These are phyloP conservation scores for Sporothrix dimorphospora DNA, from an alignment of 2,329 filamentous ascomycete genomes.

Conservation along the genomic window DNA sequence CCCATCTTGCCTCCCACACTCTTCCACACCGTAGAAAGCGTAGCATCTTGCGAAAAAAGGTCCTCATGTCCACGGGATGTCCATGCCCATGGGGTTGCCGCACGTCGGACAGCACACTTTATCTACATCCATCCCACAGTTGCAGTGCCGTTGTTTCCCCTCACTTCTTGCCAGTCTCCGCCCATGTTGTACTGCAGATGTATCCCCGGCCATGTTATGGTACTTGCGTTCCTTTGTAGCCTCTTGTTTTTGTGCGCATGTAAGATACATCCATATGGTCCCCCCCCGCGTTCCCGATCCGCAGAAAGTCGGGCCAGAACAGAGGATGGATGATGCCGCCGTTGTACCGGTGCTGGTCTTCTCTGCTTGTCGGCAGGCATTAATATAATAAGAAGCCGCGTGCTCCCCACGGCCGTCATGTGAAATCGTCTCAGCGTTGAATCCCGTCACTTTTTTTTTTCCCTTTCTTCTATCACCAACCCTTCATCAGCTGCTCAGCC, in stretches of 20 bases:
- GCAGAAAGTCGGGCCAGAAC: not conserved
- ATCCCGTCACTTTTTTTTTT: not conserved
- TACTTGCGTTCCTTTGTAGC: not conserved
- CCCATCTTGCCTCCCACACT: not conserved
- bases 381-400: not conserved
- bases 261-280: not conserved
- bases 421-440: not conserved
- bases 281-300: not conserved
- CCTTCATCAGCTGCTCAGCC: no score
- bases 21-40: not conserved
- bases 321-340: not conserved
- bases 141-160: not conserved
- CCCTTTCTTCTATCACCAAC: not conserved
- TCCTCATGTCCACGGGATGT: not conserved
- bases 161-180: not conserved
- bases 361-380: not conserved
- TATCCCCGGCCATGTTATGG: not conserved
- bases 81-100: not conserved
- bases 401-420: not conserved
- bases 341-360: not conserved
- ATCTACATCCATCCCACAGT: not conserved
- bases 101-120: not conserved
- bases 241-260: not conserved
- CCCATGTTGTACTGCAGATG: conserved; percentile 4
- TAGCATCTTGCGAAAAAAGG: not conserved